Evolutionary conservation across 2,329 filamentous ascomycete species (phyloP), one percentile per base, ranked within the genome.

Genomic region (Elsinoe arachidis): DNA sequence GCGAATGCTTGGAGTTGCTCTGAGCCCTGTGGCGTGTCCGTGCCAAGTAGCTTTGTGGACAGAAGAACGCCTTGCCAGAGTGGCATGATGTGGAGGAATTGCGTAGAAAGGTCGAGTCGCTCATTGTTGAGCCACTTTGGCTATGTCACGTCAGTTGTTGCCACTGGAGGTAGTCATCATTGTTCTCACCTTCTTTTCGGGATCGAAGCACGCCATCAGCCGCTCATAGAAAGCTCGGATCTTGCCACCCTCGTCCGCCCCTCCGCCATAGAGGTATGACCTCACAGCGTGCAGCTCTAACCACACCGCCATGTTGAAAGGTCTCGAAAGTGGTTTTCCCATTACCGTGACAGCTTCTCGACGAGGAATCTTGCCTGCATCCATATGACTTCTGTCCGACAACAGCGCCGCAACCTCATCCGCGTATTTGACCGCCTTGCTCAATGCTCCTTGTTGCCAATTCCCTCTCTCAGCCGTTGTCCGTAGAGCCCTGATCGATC

Each of bases 11-110:
- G 55, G 9, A 64, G 66, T 9, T 61, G 56, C 9, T 61, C 44
- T 1, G 57, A 44, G 21, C 63, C 55, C 6, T 66, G 66, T 49
- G 66, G 65, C 61, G 73, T 69, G 7, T 70, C 59, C 3, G 58
- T 58, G 9, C 71, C 71, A 0, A 77, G 68, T 3, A 76, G 70
- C 34, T 69, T 68, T 53, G 68, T 66, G 1, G 74, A 70, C 3
- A 76, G 68, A 47, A 63, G 66, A n/a, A 77, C 67, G n/a, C 70
- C 74, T 58, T 76, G 73, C 69, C 69, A 74, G 19, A 76, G 63
- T 11, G 72, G 68, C 9, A 74, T 62, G 3, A 56, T 41, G 54
- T 43, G 54, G 7, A 56, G 14, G 41, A 56, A 56, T 30, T 56
- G 38, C 2, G 23, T 33, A 9, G 39, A 11, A 5, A 56, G 23